Evolutionary conservation across 2,329 filamentous ascomycete species (phyloP).

Genomic region (Alternaria sp.): DNA sequence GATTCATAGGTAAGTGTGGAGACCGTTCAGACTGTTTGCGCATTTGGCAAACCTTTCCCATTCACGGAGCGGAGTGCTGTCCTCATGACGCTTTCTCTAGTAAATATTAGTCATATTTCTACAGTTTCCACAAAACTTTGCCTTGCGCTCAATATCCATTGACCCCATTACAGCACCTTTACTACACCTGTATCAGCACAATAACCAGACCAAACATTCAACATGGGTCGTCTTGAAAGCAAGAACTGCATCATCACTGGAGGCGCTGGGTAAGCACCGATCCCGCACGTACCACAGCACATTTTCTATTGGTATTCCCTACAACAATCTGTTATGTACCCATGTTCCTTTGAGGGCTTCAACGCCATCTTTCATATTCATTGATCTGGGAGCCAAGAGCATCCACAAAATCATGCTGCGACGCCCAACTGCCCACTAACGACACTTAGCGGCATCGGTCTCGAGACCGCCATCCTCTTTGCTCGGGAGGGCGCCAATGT

Average conservation of each 20-base stretch:
- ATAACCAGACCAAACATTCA: constrained; percentile 33
- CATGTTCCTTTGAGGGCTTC: background rate
- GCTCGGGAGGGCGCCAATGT: constrained; percentile 86
- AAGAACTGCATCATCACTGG: constrained; percentile 82
- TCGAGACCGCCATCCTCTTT: constrained; percentile 91
- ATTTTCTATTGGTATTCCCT: background rate
- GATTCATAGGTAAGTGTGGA: constrained; percentile 18
- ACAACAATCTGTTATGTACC: background rate
- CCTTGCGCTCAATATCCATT: constrained; percentile 17
- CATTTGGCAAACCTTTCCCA: constrained; percentile 25
- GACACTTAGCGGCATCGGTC: constrained; percentile 78
- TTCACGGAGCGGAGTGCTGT: constrained; percentile 16
- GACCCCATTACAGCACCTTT: constrained; percentile 17
- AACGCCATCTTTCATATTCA: background rate
- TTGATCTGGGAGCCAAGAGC: background rate
- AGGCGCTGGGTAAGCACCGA: constrained; percentile 75
- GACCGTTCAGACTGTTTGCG: constrained; percentile 1
- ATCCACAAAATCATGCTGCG: background rate
- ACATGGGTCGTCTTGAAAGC: constrained; percentile 64
- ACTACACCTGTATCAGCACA: constrained; percentile 7
- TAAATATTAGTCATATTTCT: constrained; percentile 45
- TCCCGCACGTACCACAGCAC: background rate
- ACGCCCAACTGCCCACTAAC: constrained; percentile 26
- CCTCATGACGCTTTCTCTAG: constrained; percentile 27
- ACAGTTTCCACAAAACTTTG: constrained; percentile 33